phyloP scores from a whole-genome alignment of 1,139 yeast species.

The Diutina pseudorugosa region DNA sequence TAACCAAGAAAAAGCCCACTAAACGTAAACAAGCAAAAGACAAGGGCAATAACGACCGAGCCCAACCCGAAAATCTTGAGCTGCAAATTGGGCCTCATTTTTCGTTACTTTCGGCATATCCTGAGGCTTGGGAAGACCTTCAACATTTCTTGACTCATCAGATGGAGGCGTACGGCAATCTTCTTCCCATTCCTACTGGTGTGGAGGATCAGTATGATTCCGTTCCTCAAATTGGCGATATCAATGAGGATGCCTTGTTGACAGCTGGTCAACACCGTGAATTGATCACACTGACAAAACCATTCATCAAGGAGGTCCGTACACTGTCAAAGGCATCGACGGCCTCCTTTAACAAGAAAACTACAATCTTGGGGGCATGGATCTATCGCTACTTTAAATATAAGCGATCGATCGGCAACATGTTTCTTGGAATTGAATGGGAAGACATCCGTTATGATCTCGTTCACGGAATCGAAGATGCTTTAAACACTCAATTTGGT shows the following conservation, averaged over 20 bases:
- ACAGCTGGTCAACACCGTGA: conserved; percentile 2
- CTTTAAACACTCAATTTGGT: conserved; percentile 24
- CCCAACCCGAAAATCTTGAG: not conserved
- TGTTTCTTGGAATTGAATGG: conserved; percentile 33
- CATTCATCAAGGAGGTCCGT: conserved; percentile 1
- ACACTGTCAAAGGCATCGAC: conserved; percentile 4
- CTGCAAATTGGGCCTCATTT: not conserved
- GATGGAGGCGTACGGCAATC: not conserved
- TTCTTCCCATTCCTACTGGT: not conserved
- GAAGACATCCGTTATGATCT: conserved; percentile 32
- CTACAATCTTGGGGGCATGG: conserved; percentile 12
- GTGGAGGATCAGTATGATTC: not conserved
- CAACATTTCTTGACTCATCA: not conserved
- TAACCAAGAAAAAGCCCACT: not conserved
- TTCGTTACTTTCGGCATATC: not conserved
- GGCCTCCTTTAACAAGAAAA: conserved; percentile 6
- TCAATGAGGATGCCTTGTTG: not conserved
- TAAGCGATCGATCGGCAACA: conserved; percentile 26
- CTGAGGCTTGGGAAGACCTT: not conserved
- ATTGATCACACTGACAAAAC: not conserved
- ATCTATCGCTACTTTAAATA: conserved; percentile 26
- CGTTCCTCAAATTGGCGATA: not conserved
- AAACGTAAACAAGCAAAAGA: not conserved
- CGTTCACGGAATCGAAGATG: conserved; percentile 24
- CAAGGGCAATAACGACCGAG: not conserved